A percentile compares a stretch with the other conserved stretches of the same genome.
phyloP scores from a whole-genome alignment of 345 rosid species.

The Fremontodendron californicum region DNA sequence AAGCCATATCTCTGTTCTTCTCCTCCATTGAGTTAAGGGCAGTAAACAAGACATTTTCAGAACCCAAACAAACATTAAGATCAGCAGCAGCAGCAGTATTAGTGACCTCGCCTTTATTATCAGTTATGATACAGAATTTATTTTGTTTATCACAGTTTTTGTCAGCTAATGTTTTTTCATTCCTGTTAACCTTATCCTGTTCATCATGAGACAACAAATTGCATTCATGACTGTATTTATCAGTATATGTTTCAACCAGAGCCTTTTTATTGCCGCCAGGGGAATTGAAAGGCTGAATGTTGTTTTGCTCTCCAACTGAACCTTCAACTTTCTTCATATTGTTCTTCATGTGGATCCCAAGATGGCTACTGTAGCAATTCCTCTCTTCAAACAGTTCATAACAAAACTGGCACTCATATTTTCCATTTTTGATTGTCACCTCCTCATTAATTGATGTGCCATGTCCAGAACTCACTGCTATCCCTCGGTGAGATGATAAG shows the following conservation, averaged over 20 bases:
- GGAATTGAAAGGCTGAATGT: constrained; percentile 8
- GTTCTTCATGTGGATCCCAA: constrained; percentile 43
- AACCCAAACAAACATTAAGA: constrained; percentile 17
- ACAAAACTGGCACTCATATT: constrained; percentile 50
- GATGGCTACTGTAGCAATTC: constrained; percentile 36
- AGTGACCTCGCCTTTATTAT: constrained; percentile 13
- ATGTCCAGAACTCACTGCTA: constrained; percentile 23
- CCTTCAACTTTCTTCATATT: constrained; percentile 35
- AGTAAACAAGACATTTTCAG: constrained; percentile 12
- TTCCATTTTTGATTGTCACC: constrained; percentile 37
- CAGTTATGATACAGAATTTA: constrained; percentile 10
- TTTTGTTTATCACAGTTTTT: constrained; percentile 17
- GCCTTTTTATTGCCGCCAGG: constrained; percentile 4
- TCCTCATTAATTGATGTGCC: constrained; percentile 17
- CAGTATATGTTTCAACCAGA: background rate
- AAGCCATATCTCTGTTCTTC: constrained; percentile 11
- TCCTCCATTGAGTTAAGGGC: constrained; percentile 17
- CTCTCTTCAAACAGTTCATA: constrained; percentile 39
- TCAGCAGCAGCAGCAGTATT: constrained; percentile 10
- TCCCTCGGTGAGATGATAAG: constrained; percentile 34
- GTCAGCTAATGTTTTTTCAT: constrained; percentile 7
- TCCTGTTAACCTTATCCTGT: constrained; percentile 8
- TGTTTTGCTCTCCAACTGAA: constrained; percentile 22
- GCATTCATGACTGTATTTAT: background rate
- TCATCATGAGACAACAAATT: constrained; percentile 5